Evolutionary conservation across 176 grass and related monocot species (phyloP), one percentile per base, ranked within the genome.

Genomic region (Alopecurus myosuroides): DNA sequence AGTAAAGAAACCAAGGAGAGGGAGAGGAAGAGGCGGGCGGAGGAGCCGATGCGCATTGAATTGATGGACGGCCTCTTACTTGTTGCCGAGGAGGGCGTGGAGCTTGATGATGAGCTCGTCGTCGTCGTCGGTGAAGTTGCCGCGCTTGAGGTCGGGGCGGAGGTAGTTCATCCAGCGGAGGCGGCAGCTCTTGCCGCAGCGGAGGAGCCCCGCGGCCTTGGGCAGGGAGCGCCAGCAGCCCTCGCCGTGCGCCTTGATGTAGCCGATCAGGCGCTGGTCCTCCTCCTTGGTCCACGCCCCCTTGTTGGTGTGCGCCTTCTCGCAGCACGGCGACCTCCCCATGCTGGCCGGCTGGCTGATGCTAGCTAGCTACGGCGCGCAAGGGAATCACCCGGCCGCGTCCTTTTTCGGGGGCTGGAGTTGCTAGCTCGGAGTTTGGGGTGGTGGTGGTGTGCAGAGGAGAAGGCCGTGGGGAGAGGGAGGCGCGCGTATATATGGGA

Each of bases 161-260:
- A 97, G 94, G 82, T 97, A 97, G 92, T 97, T 97, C 77, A 97
- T 97, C 94, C 94, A 97, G 18, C 94, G 89, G 36, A 97, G 91
- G 62, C 94, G 79, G 90, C 94, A 97, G 89, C 94, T 97, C 89
- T 97, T 97, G 40, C 94, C 94, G 82, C 94, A 97, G 66, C 94
- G 89, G 19, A 92, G 92, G 19, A 97, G 88, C 2, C 94, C 94
- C 3, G 94, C 94, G 23, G 92, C 84, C 81, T 97, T 94, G 74
- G 94, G 94, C 66, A 97, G 86, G 41, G 92, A 93, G 48, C 94
- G 92, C 94, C 94, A 97, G 84, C 92, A 90, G 0, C 89, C 89
- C 10, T 97, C 91, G 61, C 94, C 94, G 37, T 92, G 88, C 33
- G 72, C 78, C 86, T 88, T 89, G 92, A 97, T 94, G 89, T 94